phyloP scores from a whole-genome alignment of 306 rosid genomes.

The Vigna mungo region DNA sequence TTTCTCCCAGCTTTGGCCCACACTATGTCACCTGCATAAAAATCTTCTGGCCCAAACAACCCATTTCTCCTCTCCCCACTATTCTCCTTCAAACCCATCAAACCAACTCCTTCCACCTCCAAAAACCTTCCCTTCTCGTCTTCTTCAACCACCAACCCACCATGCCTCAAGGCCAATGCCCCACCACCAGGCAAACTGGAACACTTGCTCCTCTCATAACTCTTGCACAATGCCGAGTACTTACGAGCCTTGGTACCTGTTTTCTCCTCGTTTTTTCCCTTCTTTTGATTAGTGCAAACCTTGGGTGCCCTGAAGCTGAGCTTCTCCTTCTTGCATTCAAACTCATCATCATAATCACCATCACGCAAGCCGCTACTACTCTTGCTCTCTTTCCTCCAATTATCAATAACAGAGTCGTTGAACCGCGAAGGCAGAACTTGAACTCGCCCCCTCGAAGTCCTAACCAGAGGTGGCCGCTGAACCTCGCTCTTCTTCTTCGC shows the following conservation, averaged over 20 bases:
- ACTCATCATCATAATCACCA: slow-evolving; percentile 59
- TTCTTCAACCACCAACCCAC: slow-evolving; percentile 54
- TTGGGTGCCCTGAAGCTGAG: slow-evolving; percentile 59
- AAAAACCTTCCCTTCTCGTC: slow-evolving; percentile 55
- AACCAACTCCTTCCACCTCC: slow-evolving; percentile 56
- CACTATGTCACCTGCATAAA: slow-evolving; percentile 89
- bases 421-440: slow-evolving; percentile 99
- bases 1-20: slow-evolving; percentile 97
- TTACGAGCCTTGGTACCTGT: slow-evolving; percentile 50
- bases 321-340: slow-evolving; percentile 62
- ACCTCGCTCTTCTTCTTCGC: slow-evolving; percentile 49
- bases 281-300: slow-evolving; percentile 53
- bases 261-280: slow-evolving; percentile 52
- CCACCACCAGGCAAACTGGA: slow-evolving; percentile 50
- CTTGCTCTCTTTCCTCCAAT: slow-evolving; percentile 92
- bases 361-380: slow-evolving; percentile 53
- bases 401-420: slow-evolving; percentile 93
- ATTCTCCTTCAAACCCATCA: slow-evolving; percentile 41
- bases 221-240: slow-evolving; percentile 63
- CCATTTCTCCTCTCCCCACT: slow-evolving; percentile 57
- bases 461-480: slow-evolving; percentile 87
- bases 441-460: slow-evolving; percentile 93
- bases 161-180: slow-evolving; percentile 54
- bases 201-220: slow-evolving; percentile 51
- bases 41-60: slow-evolving; percentile 89